Conservation (phyloP, 306 rosid species). For the Arachis hypogaea region DNA sequence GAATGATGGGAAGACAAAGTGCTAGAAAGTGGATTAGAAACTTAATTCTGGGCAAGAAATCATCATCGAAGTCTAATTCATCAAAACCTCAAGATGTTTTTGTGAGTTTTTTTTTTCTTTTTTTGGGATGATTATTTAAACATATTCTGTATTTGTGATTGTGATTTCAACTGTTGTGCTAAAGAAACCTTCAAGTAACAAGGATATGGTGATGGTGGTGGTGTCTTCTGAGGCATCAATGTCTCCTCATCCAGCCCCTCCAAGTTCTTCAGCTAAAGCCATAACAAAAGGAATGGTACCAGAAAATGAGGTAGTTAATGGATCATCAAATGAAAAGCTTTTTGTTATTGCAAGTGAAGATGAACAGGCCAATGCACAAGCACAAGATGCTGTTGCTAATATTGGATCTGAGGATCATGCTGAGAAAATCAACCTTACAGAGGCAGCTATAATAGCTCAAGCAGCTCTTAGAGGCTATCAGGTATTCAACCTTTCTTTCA, state of each 20-base stretch:
- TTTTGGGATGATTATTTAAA: not conserved
- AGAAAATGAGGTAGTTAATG: slow-evolving; percentile 23
- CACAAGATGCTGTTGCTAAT: slow-evolving; percentile 25
- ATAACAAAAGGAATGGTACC: slow-evolving; percentile 28
- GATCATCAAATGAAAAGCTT: not conserved
- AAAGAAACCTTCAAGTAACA: slow-evolving; percentile 50
- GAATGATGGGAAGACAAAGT: slow-evolving; percentile 66
- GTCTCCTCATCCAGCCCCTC: slow-evolving; percentile 45
- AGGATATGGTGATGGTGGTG: slow-evolving; percentile 41
- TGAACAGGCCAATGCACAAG: slow-evolving; percentile 39
- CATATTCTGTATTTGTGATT: slow-evolving; percentile 26
- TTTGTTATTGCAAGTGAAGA: slow-evolving; percentile 23
- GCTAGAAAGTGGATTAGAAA: slow-evolving; percentile 85
- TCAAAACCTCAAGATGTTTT: slow-evolving; percentile 41
- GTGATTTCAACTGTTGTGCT: slow-evolving; percentile 30
- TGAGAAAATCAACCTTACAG: slow-evolving; percentile 42
- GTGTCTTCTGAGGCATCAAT: slow-evolving; percentile 44
- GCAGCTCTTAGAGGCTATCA: slow-evolving; percentile 64
- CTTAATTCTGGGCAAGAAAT: slow-evolving; percentile 69
- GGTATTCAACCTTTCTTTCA: slow-evolving; percentile 37
- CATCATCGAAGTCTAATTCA: slow-evolving; percentile 54
- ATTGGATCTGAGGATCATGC: slow-evolving; percentile 39
- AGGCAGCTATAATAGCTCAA: slow-evolving; percentile 59
- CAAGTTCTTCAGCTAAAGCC: slow-evolving; percentile 37
- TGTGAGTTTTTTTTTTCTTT: slow-evolving; percentile 13